Conservation (phyloP, 352 stramenopile genomes). For the Achlya hypogyna region DNA sequence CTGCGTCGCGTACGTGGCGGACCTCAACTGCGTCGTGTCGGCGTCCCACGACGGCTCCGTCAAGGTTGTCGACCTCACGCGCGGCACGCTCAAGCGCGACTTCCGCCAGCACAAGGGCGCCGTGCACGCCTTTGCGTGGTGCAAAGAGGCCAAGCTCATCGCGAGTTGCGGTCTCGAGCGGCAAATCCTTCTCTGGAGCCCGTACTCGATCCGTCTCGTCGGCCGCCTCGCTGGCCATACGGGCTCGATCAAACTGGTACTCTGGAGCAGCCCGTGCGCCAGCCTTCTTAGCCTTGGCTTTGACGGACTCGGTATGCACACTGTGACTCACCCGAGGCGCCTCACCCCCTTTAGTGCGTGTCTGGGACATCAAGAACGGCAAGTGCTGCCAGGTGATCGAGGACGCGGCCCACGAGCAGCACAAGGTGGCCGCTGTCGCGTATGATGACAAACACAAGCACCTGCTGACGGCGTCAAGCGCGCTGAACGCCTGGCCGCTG, state of each 20-base stretch:
- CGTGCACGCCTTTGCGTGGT: slow-evolving; percentile 79
- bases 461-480: neutral
- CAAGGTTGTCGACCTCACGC: slow-evolving; percentile 66
- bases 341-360: slow-evolving; percentile 13
- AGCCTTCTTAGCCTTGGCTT: slow-evolving; percentile 22
- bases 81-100: slow-evolving; percentile 70
- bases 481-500: slow-evolving; percentile 4
- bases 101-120: slow-evolving; percentile 76
- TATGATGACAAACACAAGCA: slow-evolving; percentile 6
- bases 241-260: slow-evolving; percentile 18
- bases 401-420: slow-evolving; percentile 5
- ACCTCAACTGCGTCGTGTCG: slow-evolving; percentile 23
- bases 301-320: slow-evolving; percentile 14
- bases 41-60: slow-evolving; percentile 23
- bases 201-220: slow-evolving; percentile 45
- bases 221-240: slow-evolving; percentile 21
- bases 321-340: neutral
- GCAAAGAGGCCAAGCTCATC: slow-evolving; percentile 56
- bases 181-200: slow-evolving; percentile 85
- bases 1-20: slow-evolving; percentile 17
- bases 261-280: slow-evolving; percentile 15
- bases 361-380: slow-evolving; percentile 73
- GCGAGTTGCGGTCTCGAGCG: slow-evolving; percentile 78
- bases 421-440: neutral
- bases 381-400: slow-evolving; percentile 39